Base-by-base conservation (phyloP, 2,329 filamentous ascomycete species). In the Grosmannia penicillata region DNA sequence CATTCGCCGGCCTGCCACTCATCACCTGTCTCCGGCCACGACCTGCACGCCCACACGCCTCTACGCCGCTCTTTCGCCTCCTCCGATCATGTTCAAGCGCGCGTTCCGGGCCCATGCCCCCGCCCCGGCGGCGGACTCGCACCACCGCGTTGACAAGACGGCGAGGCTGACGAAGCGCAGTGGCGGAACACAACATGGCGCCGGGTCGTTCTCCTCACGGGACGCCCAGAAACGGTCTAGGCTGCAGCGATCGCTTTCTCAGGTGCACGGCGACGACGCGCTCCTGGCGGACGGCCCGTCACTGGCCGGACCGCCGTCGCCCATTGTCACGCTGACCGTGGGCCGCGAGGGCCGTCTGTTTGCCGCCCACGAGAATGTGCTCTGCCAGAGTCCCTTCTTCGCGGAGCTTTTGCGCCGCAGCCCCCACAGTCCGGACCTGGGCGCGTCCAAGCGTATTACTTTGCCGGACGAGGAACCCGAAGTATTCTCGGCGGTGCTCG, bases 291-390 rank as follows among this genome's bases (percentile, higher is more conserved):
- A 48, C 47, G 47, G 44, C 30, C 45, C 44, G 38, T 41, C 52
- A 24, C 51, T 49, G 32, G 46, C 53, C 43, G 45, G 56, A 43
- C 50, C 61, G 33, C 62, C 68, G 46, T 75, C 74, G 45, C 81
- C 86, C 54, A 93, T 94, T 60, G 70, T 93, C 61, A 93, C 86
- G 43, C 68, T 95, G 51, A 77, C 82, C 49, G 78, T 95, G 55
- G 87, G 87, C 51, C 66, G 65, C 51, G 86, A 94, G 54, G 80
- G 82, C 57, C 82, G 87, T 53, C 71, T 94, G 58, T 95, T 95
- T 69, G 87, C 87, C 52, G 87, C 86, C 54, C 87, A 95, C 62
- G 84, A 95, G 69, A 83, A 94, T 62, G 79, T 94, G 53, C 75
- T 95, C 48, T 75, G 74, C 55, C 75, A 83, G 60, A 89, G 85